These are phyloP conservation scores for Tolypocladium endophyticum DNA, from an alignment of 2,329 filamentous ascomycete species.

Conservation along the genomic window DNA sequence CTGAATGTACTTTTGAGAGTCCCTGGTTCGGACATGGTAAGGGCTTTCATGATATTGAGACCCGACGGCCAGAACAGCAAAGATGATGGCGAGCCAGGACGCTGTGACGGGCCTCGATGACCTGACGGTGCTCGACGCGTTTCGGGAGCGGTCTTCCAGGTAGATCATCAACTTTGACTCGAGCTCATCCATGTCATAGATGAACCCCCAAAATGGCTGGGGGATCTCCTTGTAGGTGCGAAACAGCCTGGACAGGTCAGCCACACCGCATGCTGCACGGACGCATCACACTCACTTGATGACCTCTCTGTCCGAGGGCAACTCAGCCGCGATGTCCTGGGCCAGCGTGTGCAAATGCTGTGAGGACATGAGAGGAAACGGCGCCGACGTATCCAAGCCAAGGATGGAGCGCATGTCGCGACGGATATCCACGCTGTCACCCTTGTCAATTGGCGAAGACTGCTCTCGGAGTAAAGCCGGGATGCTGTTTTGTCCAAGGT, in stretches of 20 bases:
- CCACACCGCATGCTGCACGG: not conserved
- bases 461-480: conserved; percentile 55
- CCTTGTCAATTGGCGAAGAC: conserved; percentile 39
- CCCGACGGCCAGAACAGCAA: conserved; percentile 53
- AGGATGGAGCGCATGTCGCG: conserved; percentile 57
- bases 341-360: conserved; percentile 50
- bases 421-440: conserved; percentile 45
- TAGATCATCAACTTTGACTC: conserved; percentile 56
- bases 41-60: conserved; percentile 57
- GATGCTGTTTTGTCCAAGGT: conserved; percentile 58
- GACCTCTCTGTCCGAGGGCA: conserved; percentile 55
- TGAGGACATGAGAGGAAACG: conserved; percentile 57
- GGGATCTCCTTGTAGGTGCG: conserved; percentile 57
- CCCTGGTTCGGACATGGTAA: conserved; percentile 48
- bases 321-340: conserved; percentile 48
- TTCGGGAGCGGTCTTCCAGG: conserved; percentile 51
- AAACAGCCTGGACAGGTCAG: conserved; percentile 37
- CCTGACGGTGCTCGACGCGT: conserved; percentile 34
- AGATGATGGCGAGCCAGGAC: conserved; percentile 56
- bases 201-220: conserved; percentile 58
- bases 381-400: conserved; percentile 54
- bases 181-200: conserved; percentile 55
- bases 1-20: conserved; percentile 51
- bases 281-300: conserved; percentile 43
- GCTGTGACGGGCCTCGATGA: conserved; percentile 44